Percentiles rank a stretch among this genome's conserved stretches.
Evolutionary conservation across 495 filamentous ascomycete species (phyloP).

Genomic region (Astrothelium subdiscretum): DNA sequence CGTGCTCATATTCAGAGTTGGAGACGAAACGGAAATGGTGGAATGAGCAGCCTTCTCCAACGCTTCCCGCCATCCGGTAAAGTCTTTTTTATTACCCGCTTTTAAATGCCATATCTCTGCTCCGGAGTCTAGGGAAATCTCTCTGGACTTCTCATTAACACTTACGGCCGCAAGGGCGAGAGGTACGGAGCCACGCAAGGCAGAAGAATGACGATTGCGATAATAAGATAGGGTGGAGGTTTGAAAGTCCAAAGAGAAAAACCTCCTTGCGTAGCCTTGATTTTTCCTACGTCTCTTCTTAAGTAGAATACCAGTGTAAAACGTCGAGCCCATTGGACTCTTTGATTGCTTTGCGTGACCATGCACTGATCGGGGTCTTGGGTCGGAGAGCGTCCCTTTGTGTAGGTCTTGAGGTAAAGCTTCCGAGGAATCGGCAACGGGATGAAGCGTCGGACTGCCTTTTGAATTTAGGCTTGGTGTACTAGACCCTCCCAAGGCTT

Average conservation of each 20-base stretch:
- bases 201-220: conserved; percentile 80
- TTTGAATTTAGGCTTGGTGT: conserved; percentile 41
- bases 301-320: conserved; percentile 69
- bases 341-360: conserved; percentile 10
- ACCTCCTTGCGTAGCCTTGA: conserved; percentile 84
- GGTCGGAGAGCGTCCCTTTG: conserved; percentile 9
- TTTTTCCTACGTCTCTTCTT: conserved; percentile 88
- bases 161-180: conserved; percentile 82
- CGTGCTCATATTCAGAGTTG: conserved; percentile 22
- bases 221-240: conserved; percentile 92
- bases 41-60: conserved; percentile 60
- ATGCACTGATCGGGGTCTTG: conserved; percentile 21
- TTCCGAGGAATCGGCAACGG: conserved; percentile 24
- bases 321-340: conserved; percentile 28
- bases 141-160: conserved; percentile 70
- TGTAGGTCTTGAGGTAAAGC: conserved; percentile 17
- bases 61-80: conserved; percentile 73
- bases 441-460: conserved; percentile 21
- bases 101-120: conserved; percentile 96
- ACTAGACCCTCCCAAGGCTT: conserved; percentile 33
- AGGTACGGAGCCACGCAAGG: conserved; percentile 82
- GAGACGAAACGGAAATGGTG: conserved; percentile 6
- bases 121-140: conserved; percentile 94
- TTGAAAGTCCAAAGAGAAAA: conserved; percentile 87
- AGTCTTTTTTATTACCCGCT: conserved; percentile 70